Conservation (phyloP, 768 basidiomycete species). For the Saitozyma podzolica region DNA sequence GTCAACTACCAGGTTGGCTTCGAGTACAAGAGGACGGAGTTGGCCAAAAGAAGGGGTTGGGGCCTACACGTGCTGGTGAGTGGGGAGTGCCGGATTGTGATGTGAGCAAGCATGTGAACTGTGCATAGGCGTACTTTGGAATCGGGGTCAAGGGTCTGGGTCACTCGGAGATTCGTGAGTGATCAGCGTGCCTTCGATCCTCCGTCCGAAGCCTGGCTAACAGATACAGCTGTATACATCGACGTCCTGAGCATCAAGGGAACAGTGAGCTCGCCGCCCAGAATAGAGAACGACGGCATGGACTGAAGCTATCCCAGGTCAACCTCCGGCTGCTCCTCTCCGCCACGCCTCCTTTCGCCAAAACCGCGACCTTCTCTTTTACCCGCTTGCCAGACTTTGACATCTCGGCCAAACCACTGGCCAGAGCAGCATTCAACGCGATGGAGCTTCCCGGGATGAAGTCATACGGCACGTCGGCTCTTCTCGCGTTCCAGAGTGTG, state of each 20-base stretch:
- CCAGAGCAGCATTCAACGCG: conserved; percentile 45
- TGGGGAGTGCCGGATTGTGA: neutral
- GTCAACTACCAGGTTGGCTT: conserved; percentile 52
- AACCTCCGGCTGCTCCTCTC: conserved; percentile 49
- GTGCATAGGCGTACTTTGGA: conserved; percentile 43
- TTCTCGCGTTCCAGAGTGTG: neutral
- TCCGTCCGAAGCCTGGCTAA: neutral
- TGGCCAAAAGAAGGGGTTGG: conserved; percentile 32
- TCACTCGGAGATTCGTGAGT: conserved; percentile 45
- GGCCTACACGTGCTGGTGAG: conserved; percentile 45
- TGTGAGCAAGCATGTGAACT: neutral
- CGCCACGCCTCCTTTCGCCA: conserved; percentile 51
- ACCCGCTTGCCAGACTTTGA: conserved; percentile 50
- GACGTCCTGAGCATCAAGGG: conserved; percentile 49
- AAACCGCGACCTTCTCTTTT: conserved; percentile 48
- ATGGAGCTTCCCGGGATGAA: conserved; percentile 51
- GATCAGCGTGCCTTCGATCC: neutral
- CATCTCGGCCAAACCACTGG: conserved; percentile 51
- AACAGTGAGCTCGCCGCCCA: conserved; percentile 29
- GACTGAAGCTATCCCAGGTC: conserved; percentile 19
- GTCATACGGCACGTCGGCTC: conserved; percentile 36
- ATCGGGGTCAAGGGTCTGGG: conserved; percentile 51
- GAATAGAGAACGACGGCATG: neutral
- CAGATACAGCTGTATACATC: conserved; percentile 44
- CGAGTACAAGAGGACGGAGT: conserved; percentile 37